phyloP scores from a whole-genome alignment of 2,329 filamentous ascomycete species.

The Claviceps arundinis region DNA sequence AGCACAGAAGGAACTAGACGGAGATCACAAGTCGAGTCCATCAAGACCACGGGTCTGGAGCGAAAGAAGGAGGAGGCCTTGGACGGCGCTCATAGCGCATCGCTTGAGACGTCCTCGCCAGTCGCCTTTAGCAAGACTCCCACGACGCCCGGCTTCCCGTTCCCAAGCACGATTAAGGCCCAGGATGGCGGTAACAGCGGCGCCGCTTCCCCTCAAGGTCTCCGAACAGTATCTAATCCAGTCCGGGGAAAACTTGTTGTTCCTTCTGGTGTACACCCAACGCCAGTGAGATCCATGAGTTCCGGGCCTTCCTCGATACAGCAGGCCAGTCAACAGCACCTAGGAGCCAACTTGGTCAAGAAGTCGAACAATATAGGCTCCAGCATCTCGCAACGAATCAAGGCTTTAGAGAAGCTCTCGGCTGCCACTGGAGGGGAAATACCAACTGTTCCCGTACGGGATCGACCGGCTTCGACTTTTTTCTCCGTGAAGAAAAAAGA shows the following conservation, averaged over 20 bases:
- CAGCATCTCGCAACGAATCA: slow-evolving; percentile 88
- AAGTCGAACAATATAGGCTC: slow-evolving; percentile 68
- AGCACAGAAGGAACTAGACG: slow-evolving; percentile 20
- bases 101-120: slow-evolving; percentile 69
- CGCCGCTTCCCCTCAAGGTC: slow-evolving; percentile 13
- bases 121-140: slow-evolving; percentile 73
- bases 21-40: slow-evolving; percentile 35
- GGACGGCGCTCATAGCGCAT: slow-evolving; percentile 74
- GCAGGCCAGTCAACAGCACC: slow-evolving; percentile 36
- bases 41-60: slow-evolving; percentile 31
- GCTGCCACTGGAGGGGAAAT: slow-evolving; percentile 18
- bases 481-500: slow-evolving; percentile 44
- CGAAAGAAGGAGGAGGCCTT: slow-evolving; percentile 55
- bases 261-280: slow-evolving; percentile 33
- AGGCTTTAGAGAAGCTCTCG: slow-evolving; percentile 73
- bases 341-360: slow-evolving; percentile 33
- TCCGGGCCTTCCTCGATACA: slow-evolving; percentile 43
- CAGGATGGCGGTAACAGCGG: background rate
- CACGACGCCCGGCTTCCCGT: slow-evolving; percentile 49
- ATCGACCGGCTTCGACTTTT: slow-evolving; percentile 39
- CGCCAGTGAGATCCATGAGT: slow-evolving; percentile 39
- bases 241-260: slow-evolving; percentile 30
- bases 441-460: slow-evolving; percentile 13
- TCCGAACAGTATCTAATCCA: slow-evolving; percentile 36
- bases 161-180: slow-evolving; percentile 8